Conservation (phyloP, 2,329 filamentous ascomycete genomes). For the Paraconiothyrium sp. region DNA sequence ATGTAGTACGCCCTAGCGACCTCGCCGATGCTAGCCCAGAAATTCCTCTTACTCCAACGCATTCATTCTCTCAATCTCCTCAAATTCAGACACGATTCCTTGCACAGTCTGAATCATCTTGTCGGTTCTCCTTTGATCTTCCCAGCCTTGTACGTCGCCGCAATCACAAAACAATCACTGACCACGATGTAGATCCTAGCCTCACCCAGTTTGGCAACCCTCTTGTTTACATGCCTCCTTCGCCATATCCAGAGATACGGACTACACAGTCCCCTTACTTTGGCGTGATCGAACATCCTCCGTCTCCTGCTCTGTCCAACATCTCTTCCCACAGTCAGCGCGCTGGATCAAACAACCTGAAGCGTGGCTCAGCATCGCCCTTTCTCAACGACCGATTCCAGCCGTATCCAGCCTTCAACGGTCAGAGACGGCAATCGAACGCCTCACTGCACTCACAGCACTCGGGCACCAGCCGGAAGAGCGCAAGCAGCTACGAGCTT, state of each 20-base stretch:
- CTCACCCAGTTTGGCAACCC: slow-evolving; percentile 62
- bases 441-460: slow-evolving; percentile 74
- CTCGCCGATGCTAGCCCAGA: slow-evolving; percentile 19
- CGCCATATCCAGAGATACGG: slow-evolving; percentile 54
- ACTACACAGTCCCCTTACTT: slow-evolving; percentile 54
- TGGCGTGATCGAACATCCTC: slow-evolving; percentile 57
- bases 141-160: slow-evolving; percentile 12
- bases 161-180: slow-evolving; percentile 23
- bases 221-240: slow-evolving; percentile 50
- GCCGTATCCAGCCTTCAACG: slow-evolving; percentile 59
- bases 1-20: slow-evolving; percentile 33
- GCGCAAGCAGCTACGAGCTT: slow-evolving; percentile 50
- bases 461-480: slow-evolving; percentile 66
- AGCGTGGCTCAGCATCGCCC: slow-evolving; percentile 71
- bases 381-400: slow-evolving; percentile 68
- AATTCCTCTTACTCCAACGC: slow-evolving; percentile 26
- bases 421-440: slow-evolving; percentile 71
- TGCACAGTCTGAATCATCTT: slow-evolving; percentile 47
- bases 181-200: slow-evolving; percentile 61
- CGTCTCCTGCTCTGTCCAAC: slow-evolving; percentile 72
- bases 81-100: slow-evolving; percentile 31
- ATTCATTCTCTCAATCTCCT: slow-evolving; percentile 30
- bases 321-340: slow-evolving; percentile 57
- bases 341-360: slow-evolving; percentile 52
- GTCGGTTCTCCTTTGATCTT: slow-evolving; percentile 49